Conservation (phyloP, 352 stramenopile species). For the Pythium folliculosum region DNA sequence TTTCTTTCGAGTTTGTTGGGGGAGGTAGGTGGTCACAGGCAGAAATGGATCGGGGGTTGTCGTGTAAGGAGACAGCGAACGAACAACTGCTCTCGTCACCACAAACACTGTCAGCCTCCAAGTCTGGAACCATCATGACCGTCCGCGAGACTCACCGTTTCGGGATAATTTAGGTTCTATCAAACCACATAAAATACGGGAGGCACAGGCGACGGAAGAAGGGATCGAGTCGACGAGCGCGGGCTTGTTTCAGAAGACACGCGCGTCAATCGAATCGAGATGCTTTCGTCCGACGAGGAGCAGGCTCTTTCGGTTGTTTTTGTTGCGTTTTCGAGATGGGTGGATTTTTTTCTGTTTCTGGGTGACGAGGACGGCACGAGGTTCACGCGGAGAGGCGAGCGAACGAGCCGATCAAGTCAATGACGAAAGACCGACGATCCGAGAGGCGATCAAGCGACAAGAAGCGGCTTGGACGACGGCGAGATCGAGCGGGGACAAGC, state of each 20-base stretch:
- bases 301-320: conserved; percentile 14
- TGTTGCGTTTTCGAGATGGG: conserved; percentile 15
- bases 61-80: conserved; percentile 29
- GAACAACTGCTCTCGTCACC: conserved; percentile 8
- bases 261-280: conserved; percentile 17
- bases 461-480: background rate
- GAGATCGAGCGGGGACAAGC: conserved; percentile 13
- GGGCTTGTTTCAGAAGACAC: conserved; percentile 9
- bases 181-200: conserved; percentile 37
- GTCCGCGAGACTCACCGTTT: conserved; percentile 21
- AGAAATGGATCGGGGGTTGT: conserved; percentile 22
- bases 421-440: conserved; percentile 24
- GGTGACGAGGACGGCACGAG: conserved; percentile 1
- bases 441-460: background rate
- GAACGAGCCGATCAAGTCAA: conserved; percentile 13
- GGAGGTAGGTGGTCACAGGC: background rate
- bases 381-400: conserved; percentile 6
- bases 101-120: conserved; percentile 5
- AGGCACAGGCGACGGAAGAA: conserved; percentile 19
- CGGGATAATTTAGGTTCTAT: conserved; percentile 34
- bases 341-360: conserved; percentile 23
- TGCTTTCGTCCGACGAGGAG: conserved; percentile 11
- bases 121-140: background rate
- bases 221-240: conserved; percentile 18
- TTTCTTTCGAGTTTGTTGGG: background rate